Evolutionary conservation across 257 asterid species (phyloP), one percentile per base, ranked within the genome.

Genomic region (Echites panduratus): DNA sequence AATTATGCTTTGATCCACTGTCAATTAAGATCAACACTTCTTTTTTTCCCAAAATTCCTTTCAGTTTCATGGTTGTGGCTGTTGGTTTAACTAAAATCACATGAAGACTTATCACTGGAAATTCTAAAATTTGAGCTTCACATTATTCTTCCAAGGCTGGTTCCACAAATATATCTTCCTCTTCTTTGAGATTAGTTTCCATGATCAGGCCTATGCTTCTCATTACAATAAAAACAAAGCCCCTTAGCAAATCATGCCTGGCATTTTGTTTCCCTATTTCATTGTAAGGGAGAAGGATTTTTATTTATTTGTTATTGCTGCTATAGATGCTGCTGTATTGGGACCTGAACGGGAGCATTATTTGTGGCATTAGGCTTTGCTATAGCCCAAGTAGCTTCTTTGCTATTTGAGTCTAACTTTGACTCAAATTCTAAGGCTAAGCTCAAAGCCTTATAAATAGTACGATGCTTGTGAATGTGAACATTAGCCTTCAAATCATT

Each of bases 361-460:
- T 32, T 32, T 32, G 38, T 32, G 38, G 38, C 38, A 32, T 32
- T 32, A 3, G 38, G 38, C 38, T 32, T 32, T 1, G 38, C 3
- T 32, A 3, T 3, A 32, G 38, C 38, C 38, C 38, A 32, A 32
- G 38, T 3, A 3, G 38, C 38, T 1, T 32, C 38, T 32, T 3
- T 59, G 11, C 20, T 2, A 27, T n/a, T 0, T 59, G 66, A 16
- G 24, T 40, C 1, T 27, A 59, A 26, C 9, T 59, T 59, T 40
- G 1, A 13, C 20, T 73, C 71, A 62, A 61, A 73, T 16, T 63
- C 62, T 5, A 73, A 16, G 17, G 77, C 77, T 22, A 73, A 50
- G 14, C 77, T 63, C 35, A 65, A 19, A 4, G 62, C 77, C 22
- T 47, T 45, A 19, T 62, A 73, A 1, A 64, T 48, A 5, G 0